Base-by-base conservation (phyloP, 192 early-diverging fungal species). In the Bifiguratus adelaidae region DNA sequence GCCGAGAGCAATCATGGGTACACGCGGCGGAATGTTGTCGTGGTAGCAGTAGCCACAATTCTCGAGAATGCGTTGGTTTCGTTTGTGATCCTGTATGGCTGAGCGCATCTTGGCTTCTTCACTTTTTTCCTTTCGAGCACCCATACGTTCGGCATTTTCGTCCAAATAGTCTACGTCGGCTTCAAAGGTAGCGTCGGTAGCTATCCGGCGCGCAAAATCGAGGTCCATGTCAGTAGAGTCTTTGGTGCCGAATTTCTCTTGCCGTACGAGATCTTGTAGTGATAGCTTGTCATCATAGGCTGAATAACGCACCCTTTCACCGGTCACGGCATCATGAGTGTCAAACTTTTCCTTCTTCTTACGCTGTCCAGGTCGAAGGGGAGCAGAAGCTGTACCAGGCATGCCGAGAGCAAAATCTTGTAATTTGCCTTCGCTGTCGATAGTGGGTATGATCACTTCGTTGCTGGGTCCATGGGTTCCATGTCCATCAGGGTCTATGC, bases 151-250 rank as follows among this genome's bases (percentile, higher is more conserved):
- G 0, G 78, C 71, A 16, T 85, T 77, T 20, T 95, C 95, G 58
- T 95, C 93, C 73, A 95, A 76, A 38, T 95, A 92, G 33, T 99
- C 95, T 24, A 87, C 63, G 44, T 89, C 78, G 61, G 53, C 69
- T 50, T 65, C 58, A 48, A 80, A 91, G 5, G 65, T 66, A 21
- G 73, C 58, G 60, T 91, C 89, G 5, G 53, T 45, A 1, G 82
- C 64, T 40, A 91, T 90, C 13, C 76, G 64, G n/a, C 70, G 55
- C 0, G 84, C 84, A 30, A 88, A 61, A 15, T 87, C 76, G 12
- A 55, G 44, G 47, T 91, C 86, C 67, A 82, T 87, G 30, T 60
- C 41, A 8, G 23, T 52, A 4, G 59, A 46, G 7, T 56, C 55
- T 15, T 61, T 60, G 27, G 54, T 53, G 1, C 62, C 68, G 49